Evolutionary conservation across 192 early-diverging fungal species (phyloP), one percentile per base, ranked within the genome.

Genomic region (Umbelopsis sp.): DNA sequence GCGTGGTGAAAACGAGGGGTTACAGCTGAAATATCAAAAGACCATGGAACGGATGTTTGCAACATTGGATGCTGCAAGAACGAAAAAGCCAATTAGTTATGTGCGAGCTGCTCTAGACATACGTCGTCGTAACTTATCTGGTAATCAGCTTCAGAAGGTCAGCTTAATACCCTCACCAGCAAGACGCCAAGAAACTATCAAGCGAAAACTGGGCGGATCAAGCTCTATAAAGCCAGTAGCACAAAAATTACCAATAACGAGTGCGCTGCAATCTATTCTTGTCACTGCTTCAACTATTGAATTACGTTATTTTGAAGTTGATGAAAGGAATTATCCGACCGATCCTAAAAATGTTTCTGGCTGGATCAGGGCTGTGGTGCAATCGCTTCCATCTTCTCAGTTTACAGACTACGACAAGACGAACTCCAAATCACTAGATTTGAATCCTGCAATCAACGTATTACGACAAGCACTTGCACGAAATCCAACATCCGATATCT

Each of bases 401-500:
- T 62, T 62, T n/a, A 8, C 56, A 31, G 56, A 62, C 31, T 62
- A 62, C 16, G 56, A 62, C 31, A 62, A 20, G 0, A 32, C 12
- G 6, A 62, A 62, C 56, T 62, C 56, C 10, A 62, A 62, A 20
- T 29, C 56, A 29, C 26, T 62, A 32, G 56, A 62, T 20, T 2
- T 62, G 31, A 26, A 32, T 32, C 10, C 17, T n/a, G 56, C 56
- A 3, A 62, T 62, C 56, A 62, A 62, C 26, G 29, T 62, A 6
- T 34, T 62, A 34, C 56, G 56, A 34, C 56, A 62, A 34, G 56
- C 56, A 16, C 56, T 62, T 62, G 56, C 56, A 34, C 56, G 56
- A 34, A 62, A 62, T 34, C 56, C 56, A 2, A 34, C 56, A 12
- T 62, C 56, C 4, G 29, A 62, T 8, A 4, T 62, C 4, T 26